Base-by-base conservation (phyloP, 306 rosid genomes). In the Abrus precatorius region DNA sequence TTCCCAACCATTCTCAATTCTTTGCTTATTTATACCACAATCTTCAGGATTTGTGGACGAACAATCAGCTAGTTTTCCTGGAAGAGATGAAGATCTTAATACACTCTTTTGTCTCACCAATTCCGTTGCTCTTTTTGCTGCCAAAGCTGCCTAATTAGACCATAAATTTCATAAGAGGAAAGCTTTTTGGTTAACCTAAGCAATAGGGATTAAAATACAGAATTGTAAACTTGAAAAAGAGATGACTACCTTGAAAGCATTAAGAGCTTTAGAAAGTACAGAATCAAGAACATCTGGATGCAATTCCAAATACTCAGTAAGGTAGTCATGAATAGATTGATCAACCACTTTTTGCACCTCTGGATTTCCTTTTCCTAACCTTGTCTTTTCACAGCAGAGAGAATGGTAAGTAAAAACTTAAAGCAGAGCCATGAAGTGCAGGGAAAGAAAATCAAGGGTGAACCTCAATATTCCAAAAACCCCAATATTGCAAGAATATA, bases 351-450 rank as follows among this genome's bases (percentile, higher is more conserved):
- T 95, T 32, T 96, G 90, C 85, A 95, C 98, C 91, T 95, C 99
- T 30, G 97, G 98, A 85, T 95, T 95, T 88, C 99, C 99, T 86
- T 95, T 95, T 88, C 99, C 99, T 86, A 95, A 82, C 89, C 99
- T 93, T 45, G 99, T 95, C 99, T 93, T 89, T 84, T 65, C 69
- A 71, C 60, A 72, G 80, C 69, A 83, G 53, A 69, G 72, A 80
- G 65, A 86, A 77, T 60, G 75, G 36, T 60, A 44, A 84, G 85
- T 75, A 67, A 53, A 7, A 60, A 49, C 53, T 57, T 63, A 55
- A 77, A 61, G 29, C 27, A 64, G 56, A 53, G 11, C 28, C 59
- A 74, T 61, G 61, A 77, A 80, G 69, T 54, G 56, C 56, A 34
- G 65, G 34, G 52, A 72, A 82, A 72, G 40, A 49, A 78, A 77